A percentile compares a stretch with the other conserved stretches of the same genome.
phyloP scores from a whole-genome alignment of 2,329 filamentous ascomycete genomes.

The Epichloe hybrida region DNA sequence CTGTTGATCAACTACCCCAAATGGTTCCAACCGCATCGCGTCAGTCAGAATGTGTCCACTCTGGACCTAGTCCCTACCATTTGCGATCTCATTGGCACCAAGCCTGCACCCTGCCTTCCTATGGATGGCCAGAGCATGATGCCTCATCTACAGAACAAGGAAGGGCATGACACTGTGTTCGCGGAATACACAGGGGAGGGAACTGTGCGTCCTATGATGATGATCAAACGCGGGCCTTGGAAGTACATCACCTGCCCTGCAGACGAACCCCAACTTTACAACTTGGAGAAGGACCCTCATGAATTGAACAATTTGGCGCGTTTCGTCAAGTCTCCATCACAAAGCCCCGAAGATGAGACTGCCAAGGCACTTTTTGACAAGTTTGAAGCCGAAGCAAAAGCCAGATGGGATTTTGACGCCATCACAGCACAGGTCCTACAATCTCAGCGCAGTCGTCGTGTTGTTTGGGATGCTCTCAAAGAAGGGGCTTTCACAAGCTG shows the following conservation, averaged over 20 bases:
- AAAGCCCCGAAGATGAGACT: conserved; percentile 31
- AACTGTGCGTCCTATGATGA: conserved; percentile 77
- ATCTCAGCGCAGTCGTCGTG: conserved; percentile 64
- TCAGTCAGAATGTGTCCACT: conserved; percentile 76
- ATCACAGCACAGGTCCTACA: conserved; percentile 63
- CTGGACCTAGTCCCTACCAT: conserved; percentile 84
- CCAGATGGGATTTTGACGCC: conserved; percentile 66
- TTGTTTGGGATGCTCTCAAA: conserved; percentile 70
- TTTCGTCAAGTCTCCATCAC: conserved; percentile 23
- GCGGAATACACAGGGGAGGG: conserved; percentile 94
- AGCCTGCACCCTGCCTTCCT: conserved; percentile 56
- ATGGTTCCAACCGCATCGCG: conserved; percentile 60
- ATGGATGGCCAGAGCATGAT: conserved; percentile 75
- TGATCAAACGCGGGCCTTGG: conserved; percentile 83
- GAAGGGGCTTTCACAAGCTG: conserved; percentile 65
- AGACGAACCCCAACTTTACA: conserved; percentile 74
- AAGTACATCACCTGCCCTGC: conserved; percentile 82
- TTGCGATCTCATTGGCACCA: conserved; percentile 64
- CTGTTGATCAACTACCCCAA: conserved; percentile 73
- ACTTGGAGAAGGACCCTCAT: conserved; percentile 60
- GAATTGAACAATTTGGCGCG: conserved; percentile 64
- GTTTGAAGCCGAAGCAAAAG: conserved; percentile 60
- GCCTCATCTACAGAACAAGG: conserved; percentile 53
- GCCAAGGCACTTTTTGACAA: conserved; percentile 40
- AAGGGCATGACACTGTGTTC: conserved; percentile 76